Conservation (phyloP, 495 filamentous ascomycete species). For the Penicillium coprophilum region DNA sequence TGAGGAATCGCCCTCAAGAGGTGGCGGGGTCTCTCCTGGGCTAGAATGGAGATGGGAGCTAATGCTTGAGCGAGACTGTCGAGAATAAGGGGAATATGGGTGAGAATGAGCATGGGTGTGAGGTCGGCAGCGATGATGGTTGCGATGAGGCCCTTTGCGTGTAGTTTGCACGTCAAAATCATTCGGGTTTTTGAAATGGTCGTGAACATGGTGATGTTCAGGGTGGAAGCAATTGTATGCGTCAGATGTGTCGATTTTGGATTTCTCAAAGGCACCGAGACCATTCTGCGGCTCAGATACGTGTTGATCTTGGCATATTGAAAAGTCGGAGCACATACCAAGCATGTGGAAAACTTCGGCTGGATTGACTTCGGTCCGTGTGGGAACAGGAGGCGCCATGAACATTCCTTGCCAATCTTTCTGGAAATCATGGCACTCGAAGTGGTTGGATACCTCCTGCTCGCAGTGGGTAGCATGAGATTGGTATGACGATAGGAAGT, state of each 20-base stretch:
- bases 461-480: slow-evolving; percentile 36
- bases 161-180: slow-evolving; percentile 25
- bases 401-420: slow-evolving; percentile 32
- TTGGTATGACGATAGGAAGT: slow-evolving; percentile 31
- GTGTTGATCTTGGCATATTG: slow-evolving; percentile 32
- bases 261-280: slow-evolving; percentile 13
- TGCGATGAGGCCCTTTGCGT: slow-evolving; percentile 38
- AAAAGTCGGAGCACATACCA: slow-evolving; percentile 40
- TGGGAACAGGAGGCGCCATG: slow-evolving; percentile 24
- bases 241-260: slow-evolving; percentile 19
- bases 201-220: slow-evolving; percentile 27
- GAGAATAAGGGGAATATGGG: slow-evolving; percentile 44
- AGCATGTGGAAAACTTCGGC: slow-evolving; percentile 46
- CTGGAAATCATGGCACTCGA: slow-evolving; percentile 37
- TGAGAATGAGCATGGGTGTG: slow-evolving; percentile 39
- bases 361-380: slow-evolving; percentile 37
- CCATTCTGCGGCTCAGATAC: slow-evolving; percentile 23
- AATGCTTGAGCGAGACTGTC: slow-evolving; percentile 43
- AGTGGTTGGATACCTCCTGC: slow-evolving; percentile 34
- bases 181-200: slow-evolving; percentile 33
- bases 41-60: slow-evolving; percentile 45
- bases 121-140: slow-evolving; percentile 38
- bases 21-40: slow-evolving; percentile 45
- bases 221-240: slow-evolving; percentile 34
- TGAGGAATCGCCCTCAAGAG: slow-evolving; percentile 40